These are phyloP conservation scores for Penicillium ucsense DNA, from an alignment of 495 filamentous ascomycete genomes.

Conservation along the genomic window DNA sequence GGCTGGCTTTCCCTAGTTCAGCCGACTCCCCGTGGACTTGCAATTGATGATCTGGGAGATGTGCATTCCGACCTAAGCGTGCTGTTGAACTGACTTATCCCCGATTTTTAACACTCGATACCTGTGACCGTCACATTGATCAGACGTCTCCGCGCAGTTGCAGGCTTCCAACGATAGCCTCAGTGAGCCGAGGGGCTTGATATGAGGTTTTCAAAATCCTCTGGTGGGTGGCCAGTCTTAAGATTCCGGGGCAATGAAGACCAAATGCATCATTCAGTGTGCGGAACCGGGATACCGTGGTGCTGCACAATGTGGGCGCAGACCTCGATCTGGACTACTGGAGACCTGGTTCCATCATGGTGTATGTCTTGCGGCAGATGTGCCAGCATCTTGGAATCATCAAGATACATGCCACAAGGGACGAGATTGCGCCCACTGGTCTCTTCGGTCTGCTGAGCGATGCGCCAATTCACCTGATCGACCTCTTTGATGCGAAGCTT, in stretches of 20 bases:
- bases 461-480: conserved; percentile 1
- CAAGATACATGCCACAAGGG: background rate
- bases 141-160: background rate
- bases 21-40: background rate
- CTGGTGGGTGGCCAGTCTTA: too few relatives aligned
- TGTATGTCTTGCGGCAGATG: too few relatives aligned
- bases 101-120: background rate
- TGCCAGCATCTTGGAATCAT: background rate
- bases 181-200: background rate
- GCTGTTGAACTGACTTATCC: background rate
- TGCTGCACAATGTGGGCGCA: too few relatives aligned
- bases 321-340: too few relatives aligned
- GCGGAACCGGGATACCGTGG: too few relatives aligned
- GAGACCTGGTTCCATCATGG: too few relatives aligned
- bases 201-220: too few relatives aligned
- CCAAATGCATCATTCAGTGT: too few relatives aligned
- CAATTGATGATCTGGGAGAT: background rate
- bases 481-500: background rate
- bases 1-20: background rate
- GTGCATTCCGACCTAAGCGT: background rate
- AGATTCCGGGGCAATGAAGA: too few relatives aligned
- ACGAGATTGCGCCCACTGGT: background rate
- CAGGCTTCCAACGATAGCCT: background rate
- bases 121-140: background rate
- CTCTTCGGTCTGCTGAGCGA: conserved; percentile 2